Base-by-base conservation (phyloP, 106 monocot species). In the Posidonia australis region DNA sequence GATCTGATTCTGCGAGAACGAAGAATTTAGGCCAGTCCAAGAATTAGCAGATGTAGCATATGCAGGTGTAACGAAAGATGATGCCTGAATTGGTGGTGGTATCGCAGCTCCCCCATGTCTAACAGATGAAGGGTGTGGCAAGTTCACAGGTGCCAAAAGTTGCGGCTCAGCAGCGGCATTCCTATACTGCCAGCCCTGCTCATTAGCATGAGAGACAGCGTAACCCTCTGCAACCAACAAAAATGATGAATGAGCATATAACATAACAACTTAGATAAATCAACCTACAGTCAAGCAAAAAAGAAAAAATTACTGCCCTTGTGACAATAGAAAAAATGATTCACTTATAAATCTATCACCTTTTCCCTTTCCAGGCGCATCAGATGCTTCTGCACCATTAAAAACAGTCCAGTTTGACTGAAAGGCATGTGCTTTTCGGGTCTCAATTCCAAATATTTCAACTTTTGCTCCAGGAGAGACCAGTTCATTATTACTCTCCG, bases 1-100 rank as follows among this genome's bases (percentile, higher is more conserved):
- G 23, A 44, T 69, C 29, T 75, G 83, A 75, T 70, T 74, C 22
- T 44, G 13, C 11, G 67, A 23, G 3, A 74, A 44, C 6, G 77
- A 57, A 71, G 78, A 76, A 76, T 80, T 78, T 32, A 25, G 53
- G 26, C 63, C 19, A 71, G 83, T 77, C 92, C 92, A 92, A 51
- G 79, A 68, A 79, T 32, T 81, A 32, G 43, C 61, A 44, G 80
- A 62, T 21, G 63, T 67, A 68, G 24, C 51, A 80, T 78, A 76
- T 19, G 73, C 48, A 64, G 86, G 82, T 58, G 43, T 84, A 28
- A 67, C 51, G 63, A 72, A 80, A 42, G 71, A 66, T 18, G 87
- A 48, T 46, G 75, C 44, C 60, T 68, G 76, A 12, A 80, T 58
- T 43, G 90, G 87, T 29, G 83, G 84, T 49, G 80, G 77, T 70